Conservation (phyloP, 73 alveolate genomes). For the Tetrahymena borealis region DNA sequence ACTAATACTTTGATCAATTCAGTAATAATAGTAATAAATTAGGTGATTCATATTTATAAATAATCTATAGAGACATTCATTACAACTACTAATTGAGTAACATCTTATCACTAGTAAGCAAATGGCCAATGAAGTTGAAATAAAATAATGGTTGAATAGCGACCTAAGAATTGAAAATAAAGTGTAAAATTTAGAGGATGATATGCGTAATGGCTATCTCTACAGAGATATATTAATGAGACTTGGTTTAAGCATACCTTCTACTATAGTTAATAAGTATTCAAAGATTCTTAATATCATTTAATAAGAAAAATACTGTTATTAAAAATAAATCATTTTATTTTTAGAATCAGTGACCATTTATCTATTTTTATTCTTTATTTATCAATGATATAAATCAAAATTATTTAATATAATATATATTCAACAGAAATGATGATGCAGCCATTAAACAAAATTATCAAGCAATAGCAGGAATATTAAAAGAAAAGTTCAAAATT, state of each 20-base stretch:
- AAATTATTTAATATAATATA: too few species aligned
- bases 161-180: slow-evolving; percentile 1
- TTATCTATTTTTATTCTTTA: too few species aligned
- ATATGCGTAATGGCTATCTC: not conserved
- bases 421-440: not conserved
- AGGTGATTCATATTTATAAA: too few species aligned
- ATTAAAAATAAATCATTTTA: not conserved
- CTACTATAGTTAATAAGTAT: not conserved
- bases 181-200: not conserved
- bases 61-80: too few species aligned
- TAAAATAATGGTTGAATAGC: not conserved
- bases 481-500: not conserved
- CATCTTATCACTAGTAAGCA: too few species aligned
- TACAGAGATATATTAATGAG: not conserved
- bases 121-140: not conserved
- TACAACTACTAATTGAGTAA: too few species aligned
- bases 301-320: not conserved
- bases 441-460: not conserved
- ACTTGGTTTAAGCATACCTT: not conserved
- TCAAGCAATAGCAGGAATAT: not conserved
- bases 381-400: too few species aligned
- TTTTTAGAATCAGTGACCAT: too few species aligned
- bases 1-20: too few species aligned
- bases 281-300: not conserved
- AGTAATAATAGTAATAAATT: too few species aligned